phyloP scores from a whole-genome alignment of 257 asterid genomes.

The Striga asiatica region DNA sequence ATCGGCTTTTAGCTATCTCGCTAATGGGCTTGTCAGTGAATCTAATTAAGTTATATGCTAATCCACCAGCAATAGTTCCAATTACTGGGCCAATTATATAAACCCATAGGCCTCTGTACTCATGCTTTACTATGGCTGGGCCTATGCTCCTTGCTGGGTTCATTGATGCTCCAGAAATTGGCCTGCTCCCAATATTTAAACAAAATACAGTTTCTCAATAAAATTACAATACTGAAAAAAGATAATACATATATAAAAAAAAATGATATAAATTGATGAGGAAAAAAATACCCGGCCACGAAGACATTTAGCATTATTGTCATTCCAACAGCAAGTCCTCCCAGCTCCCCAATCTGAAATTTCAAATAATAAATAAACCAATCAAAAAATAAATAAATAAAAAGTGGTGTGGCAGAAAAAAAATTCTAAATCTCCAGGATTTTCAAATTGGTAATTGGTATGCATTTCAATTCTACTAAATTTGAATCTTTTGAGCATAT shows the following conservation, averaged over 20 bases:
- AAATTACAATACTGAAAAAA: background rate
- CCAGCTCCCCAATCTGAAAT: slow-evolving; percentile 35
- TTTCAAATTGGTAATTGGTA: too few relatives aligned
- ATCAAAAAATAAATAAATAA: background rate
- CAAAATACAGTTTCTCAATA: background rate
- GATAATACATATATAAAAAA: too few relatives aligned
- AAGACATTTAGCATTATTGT: slow-evolving; percentile 58
- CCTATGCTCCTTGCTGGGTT: slow-evolving; percentile 89
- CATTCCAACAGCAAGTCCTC: slow-evolving; percentile 65
- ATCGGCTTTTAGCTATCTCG: slow-evolving; percentile 22
- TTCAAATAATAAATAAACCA: background rate
- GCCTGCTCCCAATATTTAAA: slow-evolving; percentile 28
- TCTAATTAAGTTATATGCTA: slow-evolving; percentile 43
- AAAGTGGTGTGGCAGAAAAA: too few relatives aligned
- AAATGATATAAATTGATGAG: background rate
- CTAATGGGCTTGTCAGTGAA: slow-evolving; percentile 36
- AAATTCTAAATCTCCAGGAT: too few relatives aligned
- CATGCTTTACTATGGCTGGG: slow-evolving; percentile 53
- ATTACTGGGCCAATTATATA: slow-evolving; percentile 51
- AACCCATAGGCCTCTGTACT: slow-evolving; percentile 46
- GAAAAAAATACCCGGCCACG: slow-evolving; percentile 50
- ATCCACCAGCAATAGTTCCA: slow-evolving; percentile 52
- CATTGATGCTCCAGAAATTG: slow-evolving; percentile 86
- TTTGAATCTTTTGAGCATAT: too few relatives aligned
- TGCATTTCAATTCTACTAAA: too few relatives aligned